phyloP scores from a whole-genome alignment of 768 basidiomycete genomes.

The Lactarius vividus region DNA sequence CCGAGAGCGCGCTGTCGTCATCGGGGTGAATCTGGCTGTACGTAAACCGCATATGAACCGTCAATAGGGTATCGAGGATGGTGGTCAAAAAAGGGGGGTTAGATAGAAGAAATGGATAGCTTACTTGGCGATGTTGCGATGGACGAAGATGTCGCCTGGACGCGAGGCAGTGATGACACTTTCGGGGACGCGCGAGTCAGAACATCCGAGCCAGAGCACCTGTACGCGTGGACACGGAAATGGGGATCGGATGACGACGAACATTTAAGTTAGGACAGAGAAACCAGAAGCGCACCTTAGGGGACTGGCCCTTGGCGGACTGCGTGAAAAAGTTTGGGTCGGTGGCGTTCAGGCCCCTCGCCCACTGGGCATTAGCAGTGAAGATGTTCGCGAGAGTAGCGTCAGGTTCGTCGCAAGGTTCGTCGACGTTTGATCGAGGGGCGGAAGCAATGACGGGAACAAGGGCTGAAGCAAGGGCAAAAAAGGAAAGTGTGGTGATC shows the following conservation, averaged over 20 bases:
- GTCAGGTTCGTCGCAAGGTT: too few species aligned
- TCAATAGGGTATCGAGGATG: neutral
- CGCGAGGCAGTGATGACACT: conserved; percentile 62
- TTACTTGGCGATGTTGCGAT: conserved; percentile 87
- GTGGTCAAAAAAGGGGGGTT: too few species aligned
- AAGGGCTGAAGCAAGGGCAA: neutral
- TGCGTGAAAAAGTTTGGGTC: too few species aligned
- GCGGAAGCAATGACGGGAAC: too few species aligned
- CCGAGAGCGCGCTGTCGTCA: conserved; percentile 70
- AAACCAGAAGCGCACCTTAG: neutral
- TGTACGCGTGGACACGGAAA: conserved; percentile 30
- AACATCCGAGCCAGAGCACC: conserved; percentile 79
- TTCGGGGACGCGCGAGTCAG: conserved; percentile 85
- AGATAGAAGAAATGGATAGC: conserved; percentile 32
- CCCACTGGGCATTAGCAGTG: too few species aligned
- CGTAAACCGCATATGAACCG: neutral
- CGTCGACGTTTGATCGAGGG: too few species aligned
- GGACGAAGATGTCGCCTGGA: conserved; percentile 81
- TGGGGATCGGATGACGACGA: neutral
- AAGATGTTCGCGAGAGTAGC: too few species aligned
- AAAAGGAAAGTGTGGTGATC: neutral
- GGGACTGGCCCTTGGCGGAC: too few species aligned
- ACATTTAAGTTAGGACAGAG: neutral
- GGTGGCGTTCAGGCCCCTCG: too few species aligned
- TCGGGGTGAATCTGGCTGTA: conserved; percentile 67